Base-by-base conservation (phyloP, 2,329 filamentous ascomycete species). In the Aspergillus quadricinctus region DNA sequence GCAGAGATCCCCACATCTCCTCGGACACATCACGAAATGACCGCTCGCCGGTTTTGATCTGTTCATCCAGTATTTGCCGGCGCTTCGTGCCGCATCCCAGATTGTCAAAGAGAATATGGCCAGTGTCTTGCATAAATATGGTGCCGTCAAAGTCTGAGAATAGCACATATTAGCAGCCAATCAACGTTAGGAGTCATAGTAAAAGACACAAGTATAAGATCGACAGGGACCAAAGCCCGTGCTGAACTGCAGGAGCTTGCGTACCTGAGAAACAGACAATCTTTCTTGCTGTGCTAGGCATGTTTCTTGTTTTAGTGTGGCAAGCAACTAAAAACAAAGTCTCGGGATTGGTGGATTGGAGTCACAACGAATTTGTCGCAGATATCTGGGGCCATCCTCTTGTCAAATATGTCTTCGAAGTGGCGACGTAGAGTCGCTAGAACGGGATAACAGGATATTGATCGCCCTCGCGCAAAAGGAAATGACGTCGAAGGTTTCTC, bases 41-140 rank as follows among this genome's bases (percentile, higher is more conserved):
- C 14, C 85, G 81, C 68, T 86, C 82, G 67, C 86, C 86, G 3
- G 73, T 78, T 64, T 85, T 83, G 71, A 88, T 86, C 64, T 88
- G 83, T 57, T 81, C 75, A 57, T 88, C 85, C 51, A 88, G 80
- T 43, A 80, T 64, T 55, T 81, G 72, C 50, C 85, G 81, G 56
- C 77, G 77, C 59, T 80, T 76, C 23, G 77, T 73, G 28, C 86
- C 86, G 70, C 85, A 88, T 52, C 86, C 85, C 61, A 85, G 80
- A 63, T 78, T 78, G 68, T 88, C 85, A 71, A 88, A 87, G 50
- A 89, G 81, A 61, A 88, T 81, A 68, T 88, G 86, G 48, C 87
- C 87, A 1, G 83, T 88, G 63, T 87, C 84, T 77, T 88, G 84
- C 80, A 86, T 86, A 77, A 87, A 88, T 60, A 89, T 89, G 3